phyloP scores from a whole-genome alignment of 176 grass and related monocot species.

The Avena eriantha region DNA sequence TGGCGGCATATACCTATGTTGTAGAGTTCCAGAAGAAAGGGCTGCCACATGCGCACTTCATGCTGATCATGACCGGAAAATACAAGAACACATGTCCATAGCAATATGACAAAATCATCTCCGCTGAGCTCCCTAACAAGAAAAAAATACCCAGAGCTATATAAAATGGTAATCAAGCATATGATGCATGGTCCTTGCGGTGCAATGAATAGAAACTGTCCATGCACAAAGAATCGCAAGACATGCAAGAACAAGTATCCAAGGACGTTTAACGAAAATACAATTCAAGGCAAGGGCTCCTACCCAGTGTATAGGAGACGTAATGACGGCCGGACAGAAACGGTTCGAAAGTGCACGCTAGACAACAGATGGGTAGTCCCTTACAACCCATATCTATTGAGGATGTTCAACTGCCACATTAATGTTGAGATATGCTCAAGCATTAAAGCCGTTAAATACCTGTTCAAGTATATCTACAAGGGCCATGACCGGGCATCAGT shows the following conservation, averaged over 20 bases:
- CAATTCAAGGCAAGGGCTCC: background rate
- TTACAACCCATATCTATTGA: background rate
- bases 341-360: background rate
- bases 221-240: background rate
- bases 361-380: background rate
- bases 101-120: too few species aligned
- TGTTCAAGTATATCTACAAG: background rate
- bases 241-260: background rate
- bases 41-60: too few species aligned
- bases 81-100: too few species aligned
- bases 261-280: background rate
- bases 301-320: background rate
- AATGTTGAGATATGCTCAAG: constrained; percentile 6
- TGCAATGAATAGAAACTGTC: background rate
- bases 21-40: too few species aligned
- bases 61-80: too few species aligned
- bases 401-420: background rate
- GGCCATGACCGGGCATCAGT: background rate
- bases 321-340: background rate
- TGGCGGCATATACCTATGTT: too few species aligned
- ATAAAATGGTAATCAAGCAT: background rate
- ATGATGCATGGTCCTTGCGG: background rate
- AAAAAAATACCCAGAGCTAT: background rate
- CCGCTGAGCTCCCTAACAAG: background rate
- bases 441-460: background rate